Evolutionary conservation across 2,329 filamentous ascomycete genomes (phyloP), one percentile per base, ranked within the genome.

Genomic region (Geosmithia morbida): DNA sequence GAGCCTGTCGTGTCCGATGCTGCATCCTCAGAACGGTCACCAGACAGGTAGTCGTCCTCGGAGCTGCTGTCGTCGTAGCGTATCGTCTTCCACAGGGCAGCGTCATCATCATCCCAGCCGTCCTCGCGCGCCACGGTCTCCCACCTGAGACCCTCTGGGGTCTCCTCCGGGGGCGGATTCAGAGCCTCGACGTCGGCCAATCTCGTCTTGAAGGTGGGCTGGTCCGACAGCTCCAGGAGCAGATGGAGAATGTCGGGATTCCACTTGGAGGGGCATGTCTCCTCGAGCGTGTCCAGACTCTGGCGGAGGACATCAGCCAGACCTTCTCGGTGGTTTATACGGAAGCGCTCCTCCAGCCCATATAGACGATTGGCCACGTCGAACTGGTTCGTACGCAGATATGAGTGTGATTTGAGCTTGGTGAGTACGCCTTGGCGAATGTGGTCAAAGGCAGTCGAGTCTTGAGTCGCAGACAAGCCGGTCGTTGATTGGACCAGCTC

Each of bases 311-410:
- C 79, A 48, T 89, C 81, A 13, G 87, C 87, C 22, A 96, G 67
- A 40, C 78, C 79, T 55, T 96, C 89, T 51, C 85, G 79, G 57
- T 85, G 82, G 44, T 87, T 73, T 47, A 97, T 74, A 30, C 80
- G 76, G 55, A 96, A 92, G 55, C 90, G 88, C 66, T 97, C 92
- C 54, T 89, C 82, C 2, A 96, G 69, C 1, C 85, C 85, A 45
- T 78, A 69, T 2, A 90, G 69, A 37, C 72, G 73, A 39, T 73
- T 72, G 40, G 74, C 67, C 18, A 89, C 76, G 43, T 85, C 79
- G 57, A 89, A 89, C 53, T 86, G 83, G 56, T 90, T 86, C 1
- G 82, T 86, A 39, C 83, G 75, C 33, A 75, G 67, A 59, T 76
- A 78, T 44, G 63, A 74, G 53, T 79, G 70, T 30, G 72, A 64